A percentile compares a stretch with the other conserved stretches of the same genome.
These are phyloP conservation scores for Globisporangium canariense DNA, from an alignment of 352 stramenopile genomes.

Conservation along the genomic window DNA sequence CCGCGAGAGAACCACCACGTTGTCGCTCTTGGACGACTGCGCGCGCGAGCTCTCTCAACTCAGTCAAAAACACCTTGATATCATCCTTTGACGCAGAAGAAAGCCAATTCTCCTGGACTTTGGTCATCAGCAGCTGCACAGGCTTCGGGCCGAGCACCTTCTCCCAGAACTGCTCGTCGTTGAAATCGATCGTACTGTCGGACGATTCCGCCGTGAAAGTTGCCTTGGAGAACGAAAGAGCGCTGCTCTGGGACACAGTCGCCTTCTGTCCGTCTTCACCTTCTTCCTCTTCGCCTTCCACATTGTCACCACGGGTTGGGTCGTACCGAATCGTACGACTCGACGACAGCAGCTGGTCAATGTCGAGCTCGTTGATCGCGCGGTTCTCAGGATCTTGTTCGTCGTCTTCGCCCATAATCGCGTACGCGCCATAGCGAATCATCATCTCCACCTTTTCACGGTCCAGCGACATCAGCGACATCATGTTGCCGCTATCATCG, in stretches of 20 bases:
- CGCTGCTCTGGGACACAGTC: conserved; percentile 45
- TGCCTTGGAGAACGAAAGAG: conserved; percentile 87
- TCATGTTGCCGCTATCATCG: conserved; percentile 89
- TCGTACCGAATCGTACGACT: conserved; percentile 89
- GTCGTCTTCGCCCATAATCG: conserved; percentile 96
- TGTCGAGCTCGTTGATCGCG: conserved; percentile 88
- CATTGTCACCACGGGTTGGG: conserved; percentile 51
- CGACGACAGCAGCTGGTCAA: conserved; percentile 78
- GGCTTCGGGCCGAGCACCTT: conserved; percentile 87
- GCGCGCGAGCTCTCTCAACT: conserved; percentile 74
- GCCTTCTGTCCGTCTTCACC: conserved; percentile 27
- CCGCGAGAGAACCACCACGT: conserved; percentile 73
- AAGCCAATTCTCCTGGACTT: conserved; percentile 83
- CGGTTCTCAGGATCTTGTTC: conserved; percentile 88
- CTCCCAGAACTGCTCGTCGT: conserved; percentile 90
- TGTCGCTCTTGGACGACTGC: conserved; percentile 84
- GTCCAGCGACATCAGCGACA: conserved; percentile 91
- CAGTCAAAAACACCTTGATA: conserved; percentile 76
- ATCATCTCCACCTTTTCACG: conserved; percentile 99
- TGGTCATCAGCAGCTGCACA: conserved; percentile 84
- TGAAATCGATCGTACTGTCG: conserved; percentile 88
- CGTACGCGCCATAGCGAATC: conserved; percentile 97
- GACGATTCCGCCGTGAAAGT: conserved; percentile 85
- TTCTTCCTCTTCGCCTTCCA: conserved; percentile 34
- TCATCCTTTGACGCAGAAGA: conserved; percentile 70